A percentile compares a stretch with the other conserved stretches of the same genome.
phyloP scores from a whole-genome alignment of 768 basidiomycete species.

The Amanita phalloides region DNA sequence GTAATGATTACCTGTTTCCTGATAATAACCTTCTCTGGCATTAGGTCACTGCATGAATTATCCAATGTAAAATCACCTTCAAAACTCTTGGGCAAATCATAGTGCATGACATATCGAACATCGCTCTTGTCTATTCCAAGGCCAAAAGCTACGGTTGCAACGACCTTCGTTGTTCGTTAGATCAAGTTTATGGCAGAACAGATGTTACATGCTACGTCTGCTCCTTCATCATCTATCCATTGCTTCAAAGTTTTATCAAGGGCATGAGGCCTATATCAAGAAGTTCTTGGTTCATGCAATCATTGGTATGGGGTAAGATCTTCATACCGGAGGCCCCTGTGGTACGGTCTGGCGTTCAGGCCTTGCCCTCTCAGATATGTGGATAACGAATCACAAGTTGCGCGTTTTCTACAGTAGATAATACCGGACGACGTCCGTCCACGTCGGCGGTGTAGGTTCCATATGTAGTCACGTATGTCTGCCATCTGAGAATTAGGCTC shows the following conservation, averaged over 20 bases:
- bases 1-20: conserved; percentile 56
- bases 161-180: conserved; percentile 32
- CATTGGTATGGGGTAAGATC: neutral
- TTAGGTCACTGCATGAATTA: neutral
- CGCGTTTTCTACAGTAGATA: conserved; percentile 64
- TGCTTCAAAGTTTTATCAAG: conserved; percentile 53
- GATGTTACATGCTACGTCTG: conserved; percentile 46
- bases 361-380: conserved; percentile 56
- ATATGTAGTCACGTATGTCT: conserved; percentile 59
- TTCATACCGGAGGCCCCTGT: conserved; percentile 53
- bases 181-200: neutral
- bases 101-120: conserved; percentile 75
- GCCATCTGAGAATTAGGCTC: conserved; percentile 45
- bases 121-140: conserved; percentile 82
- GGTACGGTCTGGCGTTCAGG: conserved; percentile 60
- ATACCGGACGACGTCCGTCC: conserved; percentile 58
- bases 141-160: conserved; percentile 78
- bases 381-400: conserved; percentile 59
- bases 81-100: conserved; percentile 73
- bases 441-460: conserved; percentile 46
- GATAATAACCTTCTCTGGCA: conserved; percentile 64
- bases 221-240: conserved; percentile 41
- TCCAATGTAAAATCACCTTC: conserved; percentile 42
- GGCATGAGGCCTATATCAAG: conserved; percentile 24
- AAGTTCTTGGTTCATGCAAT: neutral